Evolutionary conservation across 495 filamentous ascomycete genomes (phyloP).

Genomic region (Cairneyella variabilis): DNA sequence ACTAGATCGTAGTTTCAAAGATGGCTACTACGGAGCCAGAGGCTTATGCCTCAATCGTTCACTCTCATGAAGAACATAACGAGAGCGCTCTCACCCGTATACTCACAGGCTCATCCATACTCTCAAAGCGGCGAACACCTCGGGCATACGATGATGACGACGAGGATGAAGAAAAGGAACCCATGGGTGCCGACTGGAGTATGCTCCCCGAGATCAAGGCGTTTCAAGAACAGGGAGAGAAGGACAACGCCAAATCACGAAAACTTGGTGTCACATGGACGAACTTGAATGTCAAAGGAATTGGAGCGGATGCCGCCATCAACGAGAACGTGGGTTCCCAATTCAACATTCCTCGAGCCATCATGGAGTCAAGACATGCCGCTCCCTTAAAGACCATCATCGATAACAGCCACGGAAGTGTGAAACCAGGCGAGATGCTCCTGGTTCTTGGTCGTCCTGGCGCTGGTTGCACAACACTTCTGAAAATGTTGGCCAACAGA

Average conservation of each 20-base stretch:
- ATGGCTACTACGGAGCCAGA: conserved; percentile 21
- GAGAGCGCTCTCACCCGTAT: conserved; percentile 4
- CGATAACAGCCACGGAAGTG: conserved; percentile 52
- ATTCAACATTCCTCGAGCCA: conserved; percentile 43
- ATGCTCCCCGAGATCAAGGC: conserved; percentile 42
- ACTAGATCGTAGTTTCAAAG: no score
- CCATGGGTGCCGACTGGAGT: conserved; percentile 37
- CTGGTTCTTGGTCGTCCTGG: conserved; percentile 85
- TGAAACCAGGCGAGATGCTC: conserved; percentile 83
- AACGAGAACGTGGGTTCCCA: conserved; percentile 51
- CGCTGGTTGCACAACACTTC: conserved; percentile 81
- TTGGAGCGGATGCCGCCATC: conserved; percentile 47
- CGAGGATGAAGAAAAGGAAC: conserved; percentile 9
- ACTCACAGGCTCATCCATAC: conserved; percentile 6
- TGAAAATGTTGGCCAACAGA: conserved; percentile 82
- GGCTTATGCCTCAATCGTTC: conserved; percentile 10
- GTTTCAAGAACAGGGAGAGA: conserved; percentile 41
- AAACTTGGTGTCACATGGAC: conserved; percentile 58
- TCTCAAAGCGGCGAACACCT: conserved; percentile 6
- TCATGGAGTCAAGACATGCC: conserved; percentile 13
- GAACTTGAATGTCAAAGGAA: conserved; percentile 59
- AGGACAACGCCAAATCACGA: conserved; percentile 44
- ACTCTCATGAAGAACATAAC: not conserved
- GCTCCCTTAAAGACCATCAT: conserved; percentile 35
- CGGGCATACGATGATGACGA: conserved; percentile 10